phyloP scores from a whole-genome alignment of 306 rosid genomes.

The Boehmeria nivea region DNA sequence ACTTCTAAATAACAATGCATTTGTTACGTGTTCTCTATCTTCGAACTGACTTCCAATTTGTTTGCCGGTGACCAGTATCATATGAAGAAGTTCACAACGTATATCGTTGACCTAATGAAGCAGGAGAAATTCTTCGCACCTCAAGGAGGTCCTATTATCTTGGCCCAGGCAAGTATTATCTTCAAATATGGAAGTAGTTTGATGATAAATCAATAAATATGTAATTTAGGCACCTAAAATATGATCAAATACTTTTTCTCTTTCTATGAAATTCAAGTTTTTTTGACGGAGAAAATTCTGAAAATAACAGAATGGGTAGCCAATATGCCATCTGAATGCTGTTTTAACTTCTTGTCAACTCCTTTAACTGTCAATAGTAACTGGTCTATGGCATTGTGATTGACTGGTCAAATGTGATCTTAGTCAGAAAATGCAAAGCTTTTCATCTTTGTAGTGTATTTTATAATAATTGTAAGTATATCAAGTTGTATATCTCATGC shows the following conservation, averaged over 20 bases:
- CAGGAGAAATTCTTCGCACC: conserved; percentile 81
- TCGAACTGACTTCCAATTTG: conserved; percentile 16
- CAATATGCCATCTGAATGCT: no score
- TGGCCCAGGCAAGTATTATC: conserved; percentile 78
- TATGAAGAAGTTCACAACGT: conserved; percentile 84
- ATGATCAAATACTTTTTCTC: no score
- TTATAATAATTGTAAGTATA: no score
- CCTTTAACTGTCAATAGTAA: no score
- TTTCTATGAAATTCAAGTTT: not conserved
- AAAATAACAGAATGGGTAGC: no score
- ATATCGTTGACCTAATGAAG: conserved; percentile 78
- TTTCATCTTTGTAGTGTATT: no score
- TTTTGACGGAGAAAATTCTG: not conserved
- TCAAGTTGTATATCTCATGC: not conserved
- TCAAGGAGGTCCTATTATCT: conserved; percentile 95
- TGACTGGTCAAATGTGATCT: no score
- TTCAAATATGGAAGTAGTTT: not conserved
- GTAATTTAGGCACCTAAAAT: no score
- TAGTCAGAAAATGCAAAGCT: no score
- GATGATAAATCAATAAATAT: not conserved
- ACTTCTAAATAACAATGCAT: no score
- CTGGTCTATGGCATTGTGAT: no score
- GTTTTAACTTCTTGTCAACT: no score
- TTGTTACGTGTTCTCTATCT: not conserved
- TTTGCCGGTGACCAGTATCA: conserved; percentile 46